A percentile compares a stretch with the other conserved stretches of the same genome.
phyloP scores from a whole-genome alignment of 352 stramenopile genomes.

The Pythium scleroteichum region DNA sequence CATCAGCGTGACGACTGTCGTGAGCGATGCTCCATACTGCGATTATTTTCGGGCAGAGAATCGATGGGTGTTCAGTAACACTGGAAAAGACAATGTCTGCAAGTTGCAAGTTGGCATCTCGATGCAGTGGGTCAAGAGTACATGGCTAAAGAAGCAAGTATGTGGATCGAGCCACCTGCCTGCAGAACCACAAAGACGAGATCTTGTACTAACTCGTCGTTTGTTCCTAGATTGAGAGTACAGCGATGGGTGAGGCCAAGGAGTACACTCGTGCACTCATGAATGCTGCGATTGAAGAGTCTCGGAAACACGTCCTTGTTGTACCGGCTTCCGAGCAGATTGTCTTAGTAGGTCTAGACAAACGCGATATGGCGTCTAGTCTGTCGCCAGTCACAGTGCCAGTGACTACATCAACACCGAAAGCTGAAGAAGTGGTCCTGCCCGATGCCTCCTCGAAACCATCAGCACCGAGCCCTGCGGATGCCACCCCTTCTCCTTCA shows the following conservation, averaged over 20 bases:
- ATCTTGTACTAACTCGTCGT: not conserved
- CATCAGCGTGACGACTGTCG: constrained; percentile 66
- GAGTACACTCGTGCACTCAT: constrained; percentile 56
- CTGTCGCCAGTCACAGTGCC: too few relatives aligned
- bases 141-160: constrained; percentile 88
- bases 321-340: too few relatives aligned
- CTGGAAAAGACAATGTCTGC: constrained; percentile 37
- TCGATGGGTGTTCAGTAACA: constrained; percentile 81
- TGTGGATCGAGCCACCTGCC: too few relatives aligned
- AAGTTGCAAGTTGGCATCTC: constrained; percentile 65
- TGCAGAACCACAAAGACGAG: too few relatives aligned
- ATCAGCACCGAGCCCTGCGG: too few relatives aligned
- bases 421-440: too few relatives aligned
- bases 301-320: constrained; percentile 7
- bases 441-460: too few relatives aligned
- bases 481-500: too few relatives aligned
- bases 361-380: too few relatives aligned
- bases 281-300: constrained; percentile 39
- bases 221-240: constrained; percentile 65
- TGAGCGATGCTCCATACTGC: constrained; percentile 82
- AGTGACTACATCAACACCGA: too few relatives aligned
- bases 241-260: constrained; percentile 71
- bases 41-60: constrained; percentile 88
- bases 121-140: constrained; percentile 81
- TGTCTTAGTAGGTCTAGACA: too few relatives aligned